phyloP scores from a whole-genome alignment of 495 filamentous ascomycete genomes.

The Parathielavia appendiculata region DNA sequence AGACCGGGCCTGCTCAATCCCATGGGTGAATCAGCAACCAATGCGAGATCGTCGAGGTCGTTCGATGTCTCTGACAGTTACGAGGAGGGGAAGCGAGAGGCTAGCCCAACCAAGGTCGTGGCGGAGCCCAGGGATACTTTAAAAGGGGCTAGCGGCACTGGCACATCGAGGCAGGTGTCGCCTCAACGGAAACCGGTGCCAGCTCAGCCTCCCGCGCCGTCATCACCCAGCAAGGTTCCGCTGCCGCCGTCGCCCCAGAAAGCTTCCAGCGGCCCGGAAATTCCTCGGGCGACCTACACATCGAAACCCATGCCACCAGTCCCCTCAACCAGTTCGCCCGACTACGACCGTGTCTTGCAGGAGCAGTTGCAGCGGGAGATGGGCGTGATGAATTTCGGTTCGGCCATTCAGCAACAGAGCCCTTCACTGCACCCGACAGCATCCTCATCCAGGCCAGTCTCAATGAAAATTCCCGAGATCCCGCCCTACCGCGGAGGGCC shows the following conservation, averaged over 20 bases:
- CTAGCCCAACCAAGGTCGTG: constrained; percentile 40
- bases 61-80: constrained; percentile 45
- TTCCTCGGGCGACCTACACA: constrained; percentile 40
- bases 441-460: constrained; percentile 29
- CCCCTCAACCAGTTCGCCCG: constrained; percentile 37
- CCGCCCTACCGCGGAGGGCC: constrained; percentile 45
- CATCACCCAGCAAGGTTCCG: constrained; percentile 59
- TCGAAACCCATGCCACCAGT: constrained; percentile 35
- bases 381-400: constrained; percentile 42
- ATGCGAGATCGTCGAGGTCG: constrained; percentile 52
- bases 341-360: constrained; percentile 57
- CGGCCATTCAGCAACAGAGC: constrained; percentile 25
- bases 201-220: constrained; percentile 29
- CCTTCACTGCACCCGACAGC: constrained; percentile 22
- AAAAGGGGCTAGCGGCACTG: constrained; percentile 31
- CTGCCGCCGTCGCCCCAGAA: constrained; percentile 54
- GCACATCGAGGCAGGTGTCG: constrained; percentile 44
- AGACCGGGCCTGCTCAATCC: constrained; percentile 53
- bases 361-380: constrained; percentile 58
- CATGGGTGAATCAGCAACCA: constrained; percentile 69
- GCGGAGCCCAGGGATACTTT: constrained; percentile 37
- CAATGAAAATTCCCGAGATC: constrained; percentile 48
- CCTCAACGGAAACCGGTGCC: constrained; percentile 55
- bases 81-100: constrained; percentile 40
- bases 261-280: constrained; percentile 33